These are phyloP conservation scores for Ceratocystis eucalypticola DNA, from an alignment of 2,329 filamentous ascomycete species.

Conservation along the genomic window DNA sequence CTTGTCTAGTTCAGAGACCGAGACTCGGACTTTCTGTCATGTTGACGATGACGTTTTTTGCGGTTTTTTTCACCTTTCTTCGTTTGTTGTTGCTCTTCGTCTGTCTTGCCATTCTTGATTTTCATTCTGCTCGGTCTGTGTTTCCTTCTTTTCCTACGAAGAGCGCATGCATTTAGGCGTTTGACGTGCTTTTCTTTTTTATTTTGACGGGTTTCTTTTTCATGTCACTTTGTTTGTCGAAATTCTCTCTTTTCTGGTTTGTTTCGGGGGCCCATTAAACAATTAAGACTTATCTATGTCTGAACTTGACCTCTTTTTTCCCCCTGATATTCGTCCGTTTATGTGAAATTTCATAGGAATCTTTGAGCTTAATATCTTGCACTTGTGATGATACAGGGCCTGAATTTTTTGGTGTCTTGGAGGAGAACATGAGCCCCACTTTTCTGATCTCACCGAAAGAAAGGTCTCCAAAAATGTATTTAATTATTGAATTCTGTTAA, in stretches of 20 bases:
- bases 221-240: background rate
- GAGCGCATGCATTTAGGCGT: constrained; percentile 18
- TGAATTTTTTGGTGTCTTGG: background rate
- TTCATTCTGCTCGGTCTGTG: background rate
- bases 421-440: background rate
- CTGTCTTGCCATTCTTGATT: constrained; percentile 11
- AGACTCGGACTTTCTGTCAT: background rate
- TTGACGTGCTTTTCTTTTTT: constrained; percentile 4
- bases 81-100: background rate
- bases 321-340: too few relatives aligned
- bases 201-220: constrained; percentile 2
- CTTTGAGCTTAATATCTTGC: background rate
- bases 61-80: constrained; percentile 17
- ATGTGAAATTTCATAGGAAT: background rate
- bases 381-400: background rate
- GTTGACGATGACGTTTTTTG: constrained; percentile 19
- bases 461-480: background rate
- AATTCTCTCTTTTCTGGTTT: background rate
- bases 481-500: background rate
- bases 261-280: too few relatives aligned
- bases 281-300: background rate
- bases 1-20: background rate
- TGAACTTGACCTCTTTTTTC: too few relatives aligned
- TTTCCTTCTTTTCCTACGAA: constrained; percentile 4
- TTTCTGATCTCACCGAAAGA: background rate